phyloP scores from a whole-genome alignment of 257 asterid species.

The Jaltomata sinuosa region DNA sequence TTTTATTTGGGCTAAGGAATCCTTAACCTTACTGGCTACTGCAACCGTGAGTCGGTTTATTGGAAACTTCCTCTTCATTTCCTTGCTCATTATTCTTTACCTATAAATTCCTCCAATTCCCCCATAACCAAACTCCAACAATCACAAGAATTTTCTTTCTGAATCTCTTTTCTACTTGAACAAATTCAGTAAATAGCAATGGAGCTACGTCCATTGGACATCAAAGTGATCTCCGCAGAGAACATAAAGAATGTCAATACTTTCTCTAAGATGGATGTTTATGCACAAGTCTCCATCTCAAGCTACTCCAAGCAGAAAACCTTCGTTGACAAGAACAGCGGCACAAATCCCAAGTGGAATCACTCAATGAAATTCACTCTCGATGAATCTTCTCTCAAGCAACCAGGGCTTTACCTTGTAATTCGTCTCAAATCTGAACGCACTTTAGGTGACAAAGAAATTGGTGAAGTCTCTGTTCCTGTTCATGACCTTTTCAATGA shows the following conservation, averaged over 20 bases:
- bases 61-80: background rate
- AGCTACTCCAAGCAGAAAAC: slow-evolving; percentile 14
- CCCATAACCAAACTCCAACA: background rate
- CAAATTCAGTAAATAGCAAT: too few species aligned
- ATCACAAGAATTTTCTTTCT: background rate
- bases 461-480: slow-evolving; percentile 56
- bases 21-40: background rate
- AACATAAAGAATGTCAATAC: slow-evolving; percentile 23
- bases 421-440: slow-evolving; percentile 44
- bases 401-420: slow-evolving; percentile 41
- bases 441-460: slow-evolving; percentile 34
- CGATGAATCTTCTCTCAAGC: slow-evolving; percentile 49
- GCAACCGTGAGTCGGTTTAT: background rate
- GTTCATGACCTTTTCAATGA: slow-evolving; percentile 35
- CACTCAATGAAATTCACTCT: slow-evolving; percentile 21
- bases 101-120: background rate
- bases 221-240: slow-evolving; percentile 27
- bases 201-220: slow-evolving; percentile 23
- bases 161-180: background rate
- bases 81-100: background rate
- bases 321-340: slow-evolving; percentile 20
- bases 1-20: background rate
- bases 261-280: slow-evolving; percentile 27
- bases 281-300: slow-evolving; percentile 11
- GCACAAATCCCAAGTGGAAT: slow-evolving; percentile 31